Evolutionary conservation across 148 eudicot genomes (phyloP).

Genomic region (Rhododendron mucronatum): DNA sequence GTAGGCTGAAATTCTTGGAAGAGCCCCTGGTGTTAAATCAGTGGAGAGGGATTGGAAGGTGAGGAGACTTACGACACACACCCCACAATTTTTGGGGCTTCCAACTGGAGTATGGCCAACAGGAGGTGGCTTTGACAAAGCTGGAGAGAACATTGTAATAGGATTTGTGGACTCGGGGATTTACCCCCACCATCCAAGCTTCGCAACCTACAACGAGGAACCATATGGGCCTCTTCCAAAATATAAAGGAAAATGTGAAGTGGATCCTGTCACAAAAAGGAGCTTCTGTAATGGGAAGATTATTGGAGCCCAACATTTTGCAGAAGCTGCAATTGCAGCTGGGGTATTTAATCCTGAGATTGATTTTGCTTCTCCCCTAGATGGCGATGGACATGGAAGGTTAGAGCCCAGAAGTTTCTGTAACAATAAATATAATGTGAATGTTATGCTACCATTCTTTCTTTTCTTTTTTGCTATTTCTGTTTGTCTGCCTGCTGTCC

Average conservation of each 20-base stretch:
- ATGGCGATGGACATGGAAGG: constrained; percentile 99
- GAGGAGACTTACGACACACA: constrained; percentile 87
- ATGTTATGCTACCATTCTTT: neutral
- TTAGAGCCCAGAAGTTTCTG: constrained; percentile 22
- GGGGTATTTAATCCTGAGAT: constrained; percentile 81
- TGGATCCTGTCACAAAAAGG: constrained; percentile 60
- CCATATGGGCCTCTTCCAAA: constrained; percentile 81
- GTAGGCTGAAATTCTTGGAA: constrained; percentile 91
- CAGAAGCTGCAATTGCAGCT: constrained; percentile 88
- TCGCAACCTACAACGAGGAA: constrained; percentile 54
- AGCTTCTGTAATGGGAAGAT: constrained; percentile 93
- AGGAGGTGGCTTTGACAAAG: constrained; percentile 83
- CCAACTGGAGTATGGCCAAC: constrained; percentile 99
- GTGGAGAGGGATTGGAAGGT: constrained; percentile 98
- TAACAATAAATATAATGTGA: too few relatives aligned
- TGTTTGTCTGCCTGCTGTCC: neutral
- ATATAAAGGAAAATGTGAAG: constrained; percentile 91
- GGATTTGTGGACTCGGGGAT: constrained; percentile 96
- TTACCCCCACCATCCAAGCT: constrained; percentile 84
- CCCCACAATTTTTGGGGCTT: constrained; percentile 95
- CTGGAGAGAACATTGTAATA: constrained; percentile 90
- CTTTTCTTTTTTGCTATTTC: neutral
- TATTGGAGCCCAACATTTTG: constrained; percentile 97
- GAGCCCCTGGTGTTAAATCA: constrained; percentile 83
- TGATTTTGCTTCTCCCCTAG: constrained; percentile 92